phyloP scores from a whole-genome alignment of 2,329 filamentous ascomycete species.

The Didymella keratinophila region DNA sequence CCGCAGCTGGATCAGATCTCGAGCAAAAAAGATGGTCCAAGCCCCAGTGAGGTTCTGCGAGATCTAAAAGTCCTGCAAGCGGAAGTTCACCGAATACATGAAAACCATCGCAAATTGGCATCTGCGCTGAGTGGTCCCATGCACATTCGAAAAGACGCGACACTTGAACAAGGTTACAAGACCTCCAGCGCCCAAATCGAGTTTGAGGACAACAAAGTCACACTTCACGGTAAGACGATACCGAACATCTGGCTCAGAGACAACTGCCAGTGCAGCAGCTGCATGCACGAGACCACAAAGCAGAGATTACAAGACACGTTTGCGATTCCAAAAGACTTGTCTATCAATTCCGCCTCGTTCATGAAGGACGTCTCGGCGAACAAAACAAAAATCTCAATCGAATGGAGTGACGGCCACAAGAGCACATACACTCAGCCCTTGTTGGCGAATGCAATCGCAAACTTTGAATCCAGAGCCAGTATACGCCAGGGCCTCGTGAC shows the following conservation, averaged over 20 bases:
- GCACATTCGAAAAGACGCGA: not conserved
- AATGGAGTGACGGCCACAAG: constrained; percentile 68
- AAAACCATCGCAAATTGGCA: not conserved
- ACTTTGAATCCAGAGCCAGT: constrained; percentile 52
- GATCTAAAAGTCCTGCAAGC: not conserved
- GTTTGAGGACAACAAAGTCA: constrained; percentile 13
- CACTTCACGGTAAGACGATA: constrained; percentile 4
- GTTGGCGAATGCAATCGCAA: constrained; percentile 52
- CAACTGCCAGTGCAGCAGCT: constrained; percentile 73
- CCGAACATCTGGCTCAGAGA: constrained; percentile 60
- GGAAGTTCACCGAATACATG: not conserved
- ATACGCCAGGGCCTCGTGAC: constrained; percentile 46
- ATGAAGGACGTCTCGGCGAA: not conserved
- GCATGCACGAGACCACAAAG: constrained; percentile 73
- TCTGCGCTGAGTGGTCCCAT: not conserved
- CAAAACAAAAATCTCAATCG: not conserved
- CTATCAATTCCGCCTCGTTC: constrained; percentile 28
- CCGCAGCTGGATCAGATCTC: not conserved
- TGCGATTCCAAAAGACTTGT: constrained; percentile 49
- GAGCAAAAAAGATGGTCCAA: not conserved
- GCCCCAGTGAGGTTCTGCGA: not conserved
- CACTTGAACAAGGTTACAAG: not conserved
- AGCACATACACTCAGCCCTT: constrained; percentile 73
- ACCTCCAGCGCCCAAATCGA: not conserved
- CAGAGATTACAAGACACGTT: constrained; percentile 76